Base-by-base conservation (phyloP, 176 grass and related monocot species). In the Eragrostis curvula region DNA sequence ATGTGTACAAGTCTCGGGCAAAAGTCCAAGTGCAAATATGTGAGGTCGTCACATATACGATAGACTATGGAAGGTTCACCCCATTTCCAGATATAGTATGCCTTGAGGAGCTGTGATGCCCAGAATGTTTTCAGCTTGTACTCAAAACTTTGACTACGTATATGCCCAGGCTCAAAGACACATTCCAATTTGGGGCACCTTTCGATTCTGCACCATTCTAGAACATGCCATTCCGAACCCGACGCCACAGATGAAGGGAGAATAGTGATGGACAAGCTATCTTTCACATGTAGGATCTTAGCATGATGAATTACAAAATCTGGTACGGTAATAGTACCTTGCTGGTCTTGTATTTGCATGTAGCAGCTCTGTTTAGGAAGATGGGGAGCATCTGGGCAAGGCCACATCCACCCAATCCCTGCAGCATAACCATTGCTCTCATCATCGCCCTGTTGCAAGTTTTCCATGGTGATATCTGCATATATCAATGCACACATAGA, bases 1-100 rank as follows among this genome's bases (percentile, higher is more conserved):
- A 51, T 52, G 13, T 50, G 21, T 28, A 14, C 41, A 1, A 85
- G 53, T 56, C 68, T 44, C 1, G 75, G 84, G 23, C 84, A 85
- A 1, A 0, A 1, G 6, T 85, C 66, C 11, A 85, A 8, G n/a
- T 58, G 55, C 55, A 58, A 23, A 58, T 0, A 24, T 32, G 42
- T 0, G 5, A 75, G 60, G 0, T 6, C 0, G 0, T 6, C n/a
- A n/a, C n/a, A n/a, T n/a, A n/a, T n/a, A n/a, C n/a, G n/a, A n/a
- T n/a, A n/a, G n/a, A n/a, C n/a, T n/a, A n/a, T n/a, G n/a, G n/a
- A n/a, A n/a, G n/a, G n/a, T n/a, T n/a, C n/a, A n/a, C n/a, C n/a
- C n/a, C n/a, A n/a, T n/a, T 43, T 8, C 60, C 61, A 75, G 24
- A 76, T 67, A n/a, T 7, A 29, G 9, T 3, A 2, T 12, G 10